phyloP scores from a whole-genome alignment of 805 yeast species.

The Hanseniaspora vineae region DNA sequence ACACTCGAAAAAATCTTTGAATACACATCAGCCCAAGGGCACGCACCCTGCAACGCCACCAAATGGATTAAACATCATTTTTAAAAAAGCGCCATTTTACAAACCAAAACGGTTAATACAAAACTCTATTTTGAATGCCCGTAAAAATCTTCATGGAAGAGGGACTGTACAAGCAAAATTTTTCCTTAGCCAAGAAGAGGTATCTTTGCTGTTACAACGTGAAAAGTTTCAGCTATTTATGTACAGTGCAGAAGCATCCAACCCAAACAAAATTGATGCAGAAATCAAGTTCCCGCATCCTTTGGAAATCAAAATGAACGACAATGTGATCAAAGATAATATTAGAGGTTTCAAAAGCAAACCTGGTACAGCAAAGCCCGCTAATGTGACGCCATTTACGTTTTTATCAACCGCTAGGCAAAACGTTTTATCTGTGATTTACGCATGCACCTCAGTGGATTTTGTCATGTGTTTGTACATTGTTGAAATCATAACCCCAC shows the following conservation, averaged over 20 bases:
- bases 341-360: constrained; percentile 66
- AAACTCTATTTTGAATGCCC: constrained; percentile 34
- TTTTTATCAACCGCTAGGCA: constrained; percentile 15
- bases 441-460: constrained; percentile 42
- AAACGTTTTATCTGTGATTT: constrained; percentile 40
- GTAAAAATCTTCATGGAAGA: constrained; percentile 29
- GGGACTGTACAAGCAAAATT: constrained; percentile 34
- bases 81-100: constrained; percentile 46
- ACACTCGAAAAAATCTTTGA: not conserved
- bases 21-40: not conserved
- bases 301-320: constrained; percentile 54
- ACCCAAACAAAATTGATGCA: constrained; percentile 13
- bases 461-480: constrained; percentile 44
- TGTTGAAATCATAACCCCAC: constrained; percentile 36
- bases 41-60: not conserved
- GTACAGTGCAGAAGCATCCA: constrained; percentile 10
- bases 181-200: constrained; percentile 31
- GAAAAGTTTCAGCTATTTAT: constrained; percentile 8
- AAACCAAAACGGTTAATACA: constrained; percentile 33
- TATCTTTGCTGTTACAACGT: constrained; percentile 21
- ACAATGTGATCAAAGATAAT: constrained; percentile 33
- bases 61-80: constrained; percentile 22
- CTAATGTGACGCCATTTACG: constrained; percentile 51
- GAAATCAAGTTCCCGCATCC: constrained; percentile 58
- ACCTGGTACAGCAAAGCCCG: constrained; percentile 73